These are phyloP conservation scores for Arxiozyma heterogenica DNA, from an alignment of 1,139 yeast genomes.

Conservation along the genomic window DNA sequence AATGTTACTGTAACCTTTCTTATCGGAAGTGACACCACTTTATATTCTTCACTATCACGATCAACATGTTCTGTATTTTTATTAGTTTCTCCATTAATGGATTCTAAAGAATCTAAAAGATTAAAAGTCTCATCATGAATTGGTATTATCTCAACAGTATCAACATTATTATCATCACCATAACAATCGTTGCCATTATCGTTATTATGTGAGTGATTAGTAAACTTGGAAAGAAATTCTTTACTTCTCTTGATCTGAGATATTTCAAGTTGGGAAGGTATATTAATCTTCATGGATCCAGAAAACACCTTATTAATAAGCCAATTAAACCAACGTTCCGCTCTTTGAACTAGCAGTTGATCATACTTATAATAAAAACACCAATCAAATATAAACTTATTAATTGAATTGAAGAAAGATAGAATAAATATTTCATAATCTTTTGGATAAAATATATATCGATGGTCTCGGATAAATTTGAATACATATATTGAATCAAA, in stretches of 20 bases:
- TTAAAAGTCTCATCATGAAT: constrained; percentile 18
- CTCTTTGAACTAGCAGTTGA: constrained; percentile 1
- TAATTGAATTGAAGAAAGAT: constrained; percentile 19
- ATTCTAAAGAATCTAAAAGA: constrained; percentile 6
- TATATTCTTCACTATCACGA: constrained; percentile 4
- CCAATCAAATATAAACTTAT: constrained; percentile 25
- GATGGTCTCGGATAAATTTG: constrained; percentile 9
- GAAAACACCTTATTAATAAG: constrained; percentile 15
- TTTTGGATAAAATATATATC: constrained; percentile 8
- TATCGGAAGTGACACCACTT: constrained; percentile 25
- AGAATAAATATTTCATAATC: constrained; percentile 11
- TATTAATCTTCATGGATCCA: neutral
- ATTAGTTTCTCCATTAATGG: constrained; percentile 1
- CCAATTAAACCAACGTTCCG: constrained; percentile 22
- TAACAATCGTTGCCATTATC: neutral
- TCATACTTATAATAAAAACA: constrained; percentile 8
- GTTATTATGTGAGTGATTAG: neutral
- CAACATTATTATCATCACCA: neutral
- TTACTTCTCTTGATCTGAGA: constrained; percentile 8
- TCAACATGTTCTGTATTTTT: constrained; percentile 2
- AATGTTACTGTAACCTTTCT: constrained; percentile 33
- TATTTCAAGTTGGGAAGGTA: neutral
- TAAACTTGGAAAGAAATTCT: constrained; percentile 7
- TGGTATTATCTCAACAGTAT: constrained; percentile 1
- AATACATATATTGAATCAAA: constrained; percentile 13